Percentiles rank a stretch among this genome's conserved stretches.
Evolutionary conservation across 2,329 filamentous ascomycete genomes (phyloP).

Genomic region (Sporothrix sp.): DNA sequence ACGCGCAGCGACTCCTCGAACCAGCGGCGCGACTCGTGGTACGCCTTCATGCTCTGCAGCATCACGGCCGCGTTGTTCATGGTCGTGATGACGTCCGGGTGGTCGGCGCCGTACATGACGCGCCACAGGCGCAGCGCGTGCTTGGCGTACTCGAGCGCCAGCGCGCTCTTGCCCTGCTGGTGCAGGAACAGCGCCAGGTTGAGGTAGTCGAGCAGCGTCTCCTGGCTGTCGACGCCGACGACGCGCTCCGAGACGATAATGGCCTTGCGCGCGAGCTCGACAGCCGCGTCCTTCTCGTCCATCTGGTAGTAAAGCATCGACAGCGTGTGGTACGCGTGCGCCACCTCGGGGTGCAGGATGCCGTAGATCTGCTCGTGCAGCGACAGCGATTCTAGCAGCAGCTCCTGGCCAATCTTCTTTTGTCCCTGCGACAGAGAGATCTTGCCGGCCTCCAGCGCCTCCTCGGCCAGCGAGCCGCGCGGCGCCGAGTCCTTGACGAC

Average conservation of each 20-base stretch:
- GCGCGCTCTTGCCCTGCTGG: slow-evolving; percentile 78
- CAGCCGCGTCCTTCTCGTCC: slow-evolving; percentile 93
- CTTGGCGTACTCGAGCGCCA: slow-evolving; percentile 78
- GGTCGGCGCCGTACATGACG: slow-evolving; percentile 84
- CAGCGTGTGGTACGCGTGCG: slow-evolving; percentile 85
- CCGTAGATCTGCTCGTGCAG: slow-evolving; percentile 98
- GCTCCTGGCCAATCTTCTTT: slow-evolving; percentile 89
- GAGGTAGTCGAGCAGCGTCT: slow-evolving; percentile 90
- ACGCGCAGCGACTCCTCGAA: slow-evolving; percentile 87
- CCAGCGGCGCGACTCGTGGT: slow-evolving; percentile 90
- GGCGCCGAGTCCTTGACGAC: slow-evolving; percentile 90
- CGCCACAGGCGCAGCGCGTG: slow-evolving; percentile 96
- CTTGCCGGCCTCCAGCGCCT: slow-evolving; percentile 88
- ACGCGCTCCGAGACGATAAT: slow-evolving; percentile 94
- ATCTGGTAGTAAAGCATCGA: slow-evolving; percentile 95
- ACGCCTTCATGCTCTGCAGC: slow-evolving; percentile 91
- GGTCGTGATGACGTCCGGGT: slow-evolving; percentile 96
- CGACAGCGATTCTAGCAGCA: slow-evolving; percentile 89
- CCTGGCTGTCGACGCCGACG: slow-evolving; percentile 82
- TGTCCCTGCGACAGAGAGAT: slow-evolving; percentile 95
- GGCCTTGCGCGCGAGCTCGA: slow-evolving; percentile 91
- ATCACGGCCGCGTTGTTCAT: slow-evolving; percentile 98
- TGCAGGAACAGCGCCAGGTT: slow-evolving; percentile 94
- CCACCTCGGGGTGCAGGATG: slow-evolving; percentile 92
- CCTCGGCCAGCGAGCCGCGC: slow-evolving; percentile 82